phyloP scores from a whole-genome alignment of 2,329 filamentous ascomycete genomes.

The Ascochyta pisi region DNA sequence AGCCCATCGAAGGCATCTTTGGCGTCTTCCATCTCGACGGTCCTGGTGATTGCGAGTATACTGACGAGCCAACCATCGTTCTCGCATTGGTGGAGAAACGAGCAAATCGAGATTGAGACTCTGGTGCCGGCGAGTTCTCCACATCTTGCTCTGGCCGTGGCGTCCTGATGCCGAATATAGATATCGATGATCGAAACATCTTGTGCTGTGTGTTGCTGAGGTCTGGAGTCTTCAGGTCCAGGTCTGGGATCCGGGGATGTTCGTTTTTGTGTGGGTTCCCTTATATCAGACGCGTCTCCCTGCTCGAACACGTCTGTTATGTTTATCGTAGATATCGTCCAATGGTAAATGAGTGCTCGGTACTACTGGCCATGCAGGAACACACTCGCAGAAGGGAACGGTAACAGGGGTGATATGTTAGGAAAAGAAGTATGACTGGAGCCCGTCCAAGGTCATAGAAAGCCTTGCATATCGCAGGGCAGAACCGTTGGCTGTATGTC shows the following conservation, averaged over 20 bases:
- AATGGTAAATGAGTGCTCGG: slow-evolving; percentile 12
- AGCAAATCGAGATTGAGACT: slow-evolving; percentile 28
- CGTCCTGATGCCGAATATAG: slow-evolving; percentile 34
- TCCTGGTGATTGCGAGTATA: slow-evolving; percentile 46
- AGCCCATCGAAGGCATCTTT: slow-evolving; percentile 43
- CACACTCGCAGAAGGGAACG: slow-evolving; percentile 12
- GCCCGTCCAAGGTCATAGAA: slow-evolving; percentile 37
- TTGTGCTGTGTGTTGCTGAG: slow-evolving; percentile 18
- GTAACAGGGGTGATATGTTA: slow-evolving; percentile 15
- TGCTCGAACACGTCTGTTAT: slow-evolving; percentile 9
- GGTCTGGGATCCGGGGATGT: slow-evolving; percentile 14
- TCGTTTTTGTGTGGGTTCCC: slow-evolving; percentile 28
- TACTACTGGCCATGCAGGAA: slow-evolving; percentile 15
- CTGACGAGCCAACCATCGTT: slow-evolving; percentile 37
- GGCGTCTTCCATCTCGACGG: slow-evolving; percentile 39
- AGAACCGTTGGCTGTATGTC: slow-evolving; percentile 33
- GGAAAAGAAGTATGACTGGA: slow-evolving; percentile 42
- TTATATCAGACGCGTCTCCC: slow-evolving; percentile 39
- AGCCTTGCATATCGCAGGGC: slow-evolving; percentile 36
- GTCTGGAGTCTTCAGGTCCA: slow-evolving; percentile 20
- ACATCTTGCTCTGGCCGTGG: slow-evolving; percentile 41
- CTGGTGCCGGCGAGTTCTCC: slow-evolving; percentile 30
- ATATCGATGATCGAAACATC: slow-evolving; percentile 45
- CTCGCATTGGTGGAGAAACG: slow-evolving; percentile 26
- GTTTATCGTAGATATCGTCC: slow-evolving; percentile 9